Base-by-base conservation (phyloP, 768 basidiomycete species). In the Russula sp. region DNA sequence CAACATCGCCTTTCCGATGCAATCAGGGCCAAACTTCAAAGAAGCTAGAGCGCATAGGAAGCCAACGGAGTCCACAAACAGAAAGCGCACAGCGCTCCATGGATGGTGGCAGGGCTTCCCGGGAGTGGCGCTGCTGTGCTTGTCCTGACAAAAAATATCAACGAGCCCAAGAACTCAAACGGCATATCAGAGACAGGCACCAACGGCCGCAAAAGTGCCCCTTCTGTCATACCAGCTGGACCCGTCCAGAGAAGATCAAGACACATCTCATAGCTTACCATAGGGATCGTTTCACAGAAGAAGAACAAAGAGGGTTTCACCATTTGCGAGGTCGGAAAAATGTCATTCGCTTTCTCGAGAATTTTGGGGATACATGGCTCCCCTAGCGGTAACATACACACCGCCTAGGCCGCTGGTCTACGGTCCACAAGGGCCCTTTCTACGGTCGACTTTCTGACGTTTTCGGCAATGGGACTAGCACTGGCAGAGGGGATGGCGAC, bases 131-230 rank as follows among this genome's bases (percentile, higher is more conserved):
- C 18, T 44, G 34, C 32, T 16, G 20, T 49, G 6, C 16, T 11
- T 48, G 6, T 44, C 49, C 48, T 55, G 14, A 9, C 20, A 62
- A 62, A 14, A 42, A 5, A 18, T 62, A 62, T 56, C 2, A 9
- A 16, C n/a, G 55, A 35, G 37, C 3, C 6, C 55, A 56, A 35
- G 61, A 62, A 9, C 37, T 50, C 10, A 22, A 10, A 18, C 31
- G 55, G 2, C 61, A 62, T 18, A n/a, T 22, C 7, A 35, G 31
- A 44, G 61, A 56, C 32, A 51, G 11, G 22, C 61, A 62, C n/a
- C 14, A n/a, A 32, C 3, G 4, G 9, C 48, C 39, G 2, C 39
- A 20, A 31, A 34, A 35, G 31, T 62, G 61, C 31, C 55, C 55
- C 20, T 39, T 62, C 40, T 62, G 61, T 14, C 14, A 6, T 10